Percentiles rank a stretch among this genome's conserved stretches.
Conservation (phyloP, 371 early-diverging fungal species). For the Umbelopsis sp. region DNA sequence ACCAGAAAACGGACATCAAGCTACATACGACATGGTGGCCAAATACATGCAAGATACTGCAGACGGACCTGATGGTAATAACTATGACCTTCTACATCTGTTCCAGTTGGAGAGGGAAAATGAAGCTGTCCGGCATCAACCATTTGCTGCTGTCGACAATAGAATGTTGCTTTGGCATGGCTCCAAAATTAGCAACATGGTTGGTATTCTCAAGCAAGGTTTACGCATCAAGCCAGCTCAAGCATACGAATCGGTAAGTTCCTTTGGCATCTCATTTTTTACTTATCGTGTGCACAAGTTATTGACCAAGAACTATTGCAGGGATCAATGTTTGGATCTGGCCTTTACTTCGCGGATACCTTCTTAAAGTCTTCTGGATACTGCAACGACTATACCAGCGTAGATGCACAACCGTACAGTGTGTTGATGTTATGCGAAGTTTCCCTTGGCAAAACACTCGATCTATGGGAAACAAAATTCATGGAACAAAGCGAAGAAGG, state of each 20-base stretch:
- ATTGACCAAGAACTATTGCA: conserved; percentile 7
- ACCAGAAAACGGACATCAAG: not conserved
- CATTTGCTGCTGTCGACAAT: conserved; percentile 29
- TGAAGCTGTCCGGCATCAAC: conserved; percentile 33
- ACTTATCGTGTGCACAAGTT: not conserved
- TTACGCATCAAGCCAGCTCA: conserved; percentile 38
- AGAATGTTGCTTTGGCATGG: conserved; percentile 60
- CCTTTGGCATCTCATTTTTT: not conserved
- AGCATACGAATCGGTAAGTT: conserved; percentile 35
- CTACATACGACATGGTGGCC: conserved; percentile 40
- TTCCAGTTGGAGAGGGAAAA: conserved; percentile 37
- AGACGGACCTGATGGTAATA: not conserved
- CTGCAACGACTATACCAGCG: conserved; percentile 25
- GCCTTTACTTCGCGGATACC: conserved; percentile 66
- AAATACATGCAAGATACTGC: conserved; percentile 48
- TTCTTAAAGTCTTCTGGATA: conserved; percentile 54
- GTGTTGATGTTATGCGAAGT: conserved; percentile 62
- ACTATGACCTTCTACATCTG: conserved; percentile 45
- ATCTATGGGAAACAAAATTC: conserved; percentile 26
- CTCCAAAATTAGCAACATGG: conserved; percentile 44
- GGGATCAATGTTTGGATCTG: conserved; percentile 55
- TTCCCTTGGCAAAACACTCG: conserved; percentile 51
- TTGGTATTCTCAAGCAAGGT: conserved; percentile 55
- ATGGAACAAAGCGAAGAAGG: conserved; percentile 31
- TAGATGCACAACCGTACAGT: conserved; percentile 25